Evolutionary conservation across 163 green algal species (phyloP).

Genomic region (Volvox carteri): DNA sequence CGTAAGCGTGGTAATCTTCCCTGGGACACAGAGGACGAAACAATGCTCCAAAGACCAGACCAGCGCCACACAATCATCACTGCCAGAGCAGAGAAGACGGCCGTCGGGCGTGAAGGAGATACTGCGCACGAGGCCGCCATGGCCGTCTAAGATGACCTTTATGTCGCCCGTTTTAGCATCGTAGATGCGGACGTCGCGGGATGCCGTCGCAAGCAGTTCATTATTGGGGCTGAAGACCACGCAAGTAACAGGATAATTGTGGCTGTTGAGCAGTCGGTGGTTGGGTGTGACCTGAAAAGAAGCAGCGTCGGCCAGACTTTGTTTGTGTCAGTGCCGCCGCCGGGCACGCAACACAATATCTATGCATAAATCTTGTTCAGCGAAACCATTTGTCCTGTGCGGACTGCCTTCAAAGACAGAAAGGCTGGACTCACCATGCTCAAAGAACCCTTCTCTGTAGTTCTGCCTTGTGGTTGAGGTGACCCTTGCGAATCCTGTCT

Average conservation of each 20-base stretch:
- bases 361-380: no score
- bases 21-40: neutral
- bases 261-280: constrained; percentile 4
- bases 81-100: constrained; percentile 27
- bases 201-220: constrained; percentile 21
- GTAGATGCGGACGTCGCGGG: constrained; percentile 35
- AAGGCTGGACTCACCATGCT: no score
- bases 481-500: neutral
- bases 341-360: no score
- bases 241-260: constrained; percentile 20
- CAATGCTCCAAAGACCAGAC: constrained; percentile 41
- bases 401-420: no score
- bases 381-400: no score
- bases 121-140: constrained; percentile 44
- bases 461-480: no score
- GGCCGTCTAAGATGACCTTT: constrained; percentile 28
- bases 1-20: neutral
- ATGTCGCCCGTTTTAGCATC: neutral
- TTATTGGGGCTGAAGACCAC: neutral
- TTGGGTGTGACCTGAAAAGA: constrained; percentile 20
- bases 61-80: constrained; percentile 9
- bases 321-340: no score
- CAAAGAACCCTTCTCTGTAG: no score
- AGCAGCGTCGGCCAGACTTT: neutral
- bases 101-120: constrained; percentile 54